Conservation (phyloP, 208 protist genomes). For the Acanthamoeba royreba region DNA sequence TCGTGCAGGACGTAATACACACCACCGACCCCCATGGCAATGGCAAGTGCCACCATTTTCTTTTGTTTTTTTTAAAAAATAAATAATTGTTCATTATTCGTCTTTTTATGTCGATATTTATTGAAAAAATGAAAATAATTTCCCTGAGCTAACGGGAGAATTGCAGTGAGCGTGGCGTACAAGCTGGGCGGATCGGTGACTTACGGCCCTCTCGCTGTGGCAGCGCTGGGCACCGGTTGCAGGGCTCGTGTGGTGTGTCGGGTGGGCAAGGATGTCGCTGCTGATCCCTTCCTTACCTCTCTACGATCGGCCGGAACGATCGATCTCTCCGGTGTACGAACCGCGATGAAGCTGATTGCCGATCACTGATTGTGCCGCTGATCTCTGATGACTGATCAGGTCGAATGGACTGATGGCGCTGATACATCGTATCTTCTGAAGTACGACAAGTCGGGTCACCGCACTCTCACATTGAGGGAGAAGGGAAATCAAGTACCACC, state of each 20-base stretch:
- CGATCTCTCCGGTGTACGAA: background rate
- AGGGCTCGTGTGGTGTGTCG: background rate
- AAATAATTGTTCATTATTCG: no score
- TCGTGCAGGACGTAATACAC: conserved; percentile 2
- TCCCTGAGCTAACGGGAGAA: no score
- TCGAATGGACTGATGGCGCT: background rate
- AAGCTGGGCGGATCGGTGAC: conserved; percentile 24
- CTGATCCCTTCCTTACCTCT: background rate
- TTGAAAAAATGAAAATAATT: background rate
- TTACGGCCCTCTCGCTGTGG: background rate
- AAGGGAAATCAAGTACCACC: background rate
- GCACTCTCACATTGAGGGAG: background rate
- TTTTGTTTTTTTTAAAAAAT: no score
- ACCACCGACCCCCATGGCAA: background rate
- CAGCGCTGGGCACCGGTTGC: background rate
- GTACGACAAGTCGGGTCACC: background rate
- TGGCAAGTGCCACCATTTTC: background rate
- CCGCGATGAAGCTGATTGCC: no score
- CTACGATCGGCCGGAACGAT: background rate
- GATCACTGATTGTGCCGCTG: background rate
- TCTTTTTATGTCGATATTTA: background rate
- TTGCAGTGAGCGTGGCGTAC: background rate
- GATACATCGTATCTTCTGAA: conserved; percentile 23
- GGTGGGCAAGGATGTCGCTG: background rate
- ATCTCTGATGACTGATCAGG: background rate